phyloP scores from a whole-genome alignment of 768 basidiomycete species.

The Lactarius trivialis region DNA sequence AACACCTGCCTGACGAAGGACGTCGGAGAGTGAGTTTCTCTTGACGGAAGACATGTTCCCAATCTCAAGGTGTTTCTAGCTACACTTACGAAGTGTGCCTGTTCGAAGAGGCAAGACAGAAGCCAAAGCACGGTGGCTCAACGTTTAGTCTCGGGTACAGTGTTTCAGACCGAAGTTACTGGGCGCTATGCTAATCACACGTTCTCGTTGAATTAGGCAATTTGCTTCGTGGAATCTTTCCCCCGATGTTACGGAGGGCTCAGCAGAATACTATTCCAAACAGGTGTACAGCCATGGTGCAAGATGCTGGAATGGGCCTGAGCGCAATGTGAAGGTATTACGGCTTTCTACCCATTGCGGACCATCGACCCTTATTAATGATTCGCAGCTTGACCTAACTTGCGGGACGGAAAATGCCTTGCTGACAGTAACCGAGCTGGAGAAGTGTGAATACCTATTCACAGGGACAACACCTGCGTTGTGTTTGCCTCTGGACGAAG shows the following conservation, averaged over 20 bases:
- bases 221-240: constrained; percentile 78
- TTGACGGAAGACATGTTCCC: neutral
- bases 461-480: constrained; percentile 81
- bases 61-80: constrained; percentile 34
- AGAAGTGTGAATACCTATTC: constrained; percentile 94
- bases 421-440: constrained; percentile 73
- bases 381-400: constrained; percentile 59
- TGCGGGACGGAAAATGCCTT: constrained; percentile 86
- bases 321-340: constrained; percentile 71
- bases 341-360: neutral
- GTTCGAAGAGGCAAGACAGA: constrained; percentile 84
- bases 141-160: constrained; percentile 79
- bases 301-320: constrained; percentile 95
- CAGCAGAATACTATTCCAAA: constrained; percentile 69
- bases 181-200: neutral
- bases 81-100: constrained; percentile 94
- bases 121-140: constrained; percentile 71
- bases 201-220: constrained; percentile 37
- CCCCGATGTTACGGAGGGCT: constrained; percentile 48
- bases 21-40: constrained; percentile 74
- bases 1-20: constrained; percentile 73
- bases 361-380: constrained; percentile 5
- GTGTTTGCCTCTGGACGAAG: constrained; percentile 50
- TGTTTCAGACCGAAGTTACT: neutral
- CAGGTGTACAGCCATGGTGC: constrained; percentile 81